Conservation (phyloP, 2,329 filamentous ascomycete genomes). For the Trichoderma brevicompactum region DNA sequence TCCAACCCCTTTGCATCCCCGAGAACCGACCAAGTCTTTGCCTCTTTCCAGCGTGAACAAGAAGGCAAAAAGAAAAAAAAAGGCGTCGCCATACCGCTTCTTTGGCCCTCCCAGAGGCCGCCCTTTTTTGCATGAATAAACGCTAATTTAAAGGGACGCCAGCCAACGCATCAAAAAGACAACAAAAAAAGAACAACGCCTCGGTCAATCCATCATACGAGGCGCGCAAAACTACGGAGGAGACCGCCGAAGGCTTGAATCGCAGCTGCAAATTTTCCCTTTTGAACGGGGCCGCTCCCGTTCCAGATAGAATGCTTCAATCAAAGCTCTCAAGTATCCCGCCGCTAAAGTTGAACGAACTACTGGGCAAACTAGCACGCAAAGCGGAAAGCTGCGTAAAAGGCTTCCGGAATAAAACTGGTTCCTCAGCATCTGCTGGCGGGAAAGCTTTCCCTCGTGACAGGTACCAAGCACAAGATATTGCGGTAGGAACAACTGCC, state of each 20-base stretch:
- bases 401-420: neutral
- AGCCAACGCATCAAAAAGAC: constrained; percentile 5
- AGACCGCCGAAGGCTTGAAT: constrained; percentile 18
- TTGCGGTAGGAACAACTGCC: too few species aligned
- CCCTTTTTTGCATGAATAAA: neutral
- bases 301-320: constrained; percentile 13
- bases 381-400: constrained; percentile 13
- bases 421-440: too few species aligned
- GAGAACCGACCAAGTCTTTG: neutral
- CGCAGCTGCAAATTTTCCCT: neutral
- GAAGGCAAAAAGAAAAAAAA: too few species aligned
- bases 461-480: too few species aligned
- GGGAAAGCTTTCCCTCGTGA: too few species aligned
- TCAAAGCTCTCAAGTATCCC: neutral
- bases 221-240: constrained; percentile 4
- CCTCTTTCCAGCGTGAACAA: neutral
- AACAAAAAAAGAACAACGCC: neutral
- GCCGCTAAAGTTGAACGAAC: neutral
- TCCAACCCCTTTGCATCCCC: too few species aligned
- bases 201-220: neutral
- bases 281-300: neutral
- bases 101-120: neutral
- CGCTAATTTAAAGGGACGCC: neutral
- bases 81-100: neutral
- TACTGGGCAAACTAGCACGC: neutral